Evolutionary conservation across 495 filamentous ascomycete genomes (phyloP).

Genomic region (Aspergillus sparsus): DNA sequence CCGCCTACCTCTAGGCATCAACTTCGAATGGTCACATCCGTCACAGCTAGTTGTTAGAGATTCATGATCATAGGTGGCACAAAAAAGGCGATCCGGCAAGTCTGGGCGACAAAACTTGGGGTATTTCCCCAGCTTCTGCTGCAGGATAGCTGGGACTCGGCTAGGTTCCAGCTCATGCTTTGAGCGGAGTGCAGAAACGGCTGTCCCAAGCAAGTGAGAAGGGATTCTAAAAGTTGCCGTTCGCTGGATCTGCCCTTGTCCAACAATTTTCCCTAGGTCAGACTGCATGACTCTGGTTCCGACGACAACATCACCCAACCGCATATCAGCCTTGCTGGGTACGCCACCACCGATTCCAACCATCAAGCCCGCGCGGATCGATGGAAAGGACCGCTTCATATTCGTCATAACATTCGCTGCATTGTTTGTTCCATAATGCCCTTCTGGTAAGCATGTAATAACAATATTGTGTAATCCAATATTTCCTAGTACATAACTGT

Average conservation of each 20-base stretch:
- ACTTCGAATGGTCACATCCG: conserved; percentile 19
- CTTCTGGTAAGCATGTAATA: conserved; percentile 44
- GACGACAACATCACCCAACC: conserved; percentile 38
- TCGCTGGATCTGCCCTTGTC: conserved; percentile 17
- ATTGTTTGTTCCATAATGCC: conserved; percentile 26
- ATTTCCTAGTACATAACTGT: conserved; percentile 32
- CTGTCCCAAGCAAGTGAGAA: conserved; percentile 11
- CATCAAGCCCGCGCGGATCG: conserved; percentile 36
- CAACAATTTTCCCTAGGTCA: conserved; percentile 40
- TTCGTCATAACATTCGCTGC: conserved; percentile 25
- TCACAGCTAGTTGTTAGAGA: conserved; percentile 10
- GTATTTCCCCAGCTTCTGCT: conserved; percentile 20
- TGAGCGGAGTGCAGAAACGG: conserved; percentile 27
- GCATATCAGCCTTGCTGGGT: conserved; percentile 26
- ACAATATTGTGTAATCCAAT: conserved; percentile 48
- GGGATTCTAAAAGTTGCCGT: conserved; percentile 18
- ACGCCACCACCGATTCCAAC: conserved; percentile 37
- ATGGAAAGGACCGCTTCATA: conserved; percentile 27
- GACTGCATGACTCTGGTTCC: conserved; percentile 45
- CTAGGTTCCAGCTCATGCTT: conserved; percentile 23
- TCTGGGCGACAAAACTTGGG: conserved; percentile 16
- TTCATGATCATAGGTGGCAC: conserved; percentile 22
- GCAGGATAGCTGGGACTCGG: conserved; percentile 27
- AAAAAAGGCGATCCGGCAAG: conserved; percentile 25
- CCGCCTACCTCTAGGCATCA: conserved; percentile 12